Evolutionary conservation across 768 basidiomycete species (phyloP), one percentile per base, ranked within the genome.

Genomic region (Termitomyces sp.): DNA sequence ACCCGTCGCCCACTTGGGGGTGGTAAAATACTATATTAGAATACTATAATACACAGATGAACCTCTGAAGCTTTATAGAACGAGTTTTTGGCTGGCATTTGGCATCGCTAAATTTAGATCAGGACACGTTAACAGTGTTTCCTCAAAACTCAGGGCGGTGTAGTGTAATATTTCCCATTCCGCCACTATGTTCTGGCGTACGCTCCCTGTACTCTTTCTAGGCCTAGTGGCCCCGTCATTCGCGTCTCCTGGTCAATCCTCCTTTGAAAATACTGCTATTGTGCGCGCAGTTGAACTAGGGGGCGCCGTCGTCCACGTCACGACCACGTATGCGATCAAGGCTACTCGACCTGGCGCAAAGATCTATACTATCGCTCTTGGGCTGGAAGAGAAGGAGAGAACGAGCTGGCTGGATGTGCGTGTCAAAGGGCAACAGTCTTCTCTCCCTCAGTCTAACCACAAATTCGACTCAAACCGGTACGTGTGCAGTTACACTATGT

Each of bases 251-350:
- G 68, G 71, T 59, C 75, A 76, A 64, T 80, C 85, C 1, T 80
- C 85, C 1, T 92, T 92, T 73, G 91, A 92, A 81, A 94, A 94
- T 64, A 92, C 89, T 21, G 91, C 89, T 60, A 81, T 98, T 59
- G 90, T 95, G 32, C 88, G 93, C 65, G 86, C 90, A 5, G 78
- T 94, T 58, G 95, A 97, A 65, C 89, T 97, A 23, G 93, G 89
- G 35, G 95, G 95, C 51, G 81, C 95, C 19, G 80, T 92, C 23
- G 89, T 93, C 55, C 87, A 89, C 75, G 84, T 95, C 77, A 90
- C 86, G 53, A 96, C 95, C 45, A 90, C 92, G 47, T 97, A 89
- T 72, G 85, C 89, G 19, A 83, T 93, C 68, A 90, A 84, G 67
- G 83, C 90, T 37, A 79, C 89, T 43, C 78, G 83, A 61, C 75